Conservation (phyloP, 306 rosid genomes). For the Calophaca sinica region DNA sequence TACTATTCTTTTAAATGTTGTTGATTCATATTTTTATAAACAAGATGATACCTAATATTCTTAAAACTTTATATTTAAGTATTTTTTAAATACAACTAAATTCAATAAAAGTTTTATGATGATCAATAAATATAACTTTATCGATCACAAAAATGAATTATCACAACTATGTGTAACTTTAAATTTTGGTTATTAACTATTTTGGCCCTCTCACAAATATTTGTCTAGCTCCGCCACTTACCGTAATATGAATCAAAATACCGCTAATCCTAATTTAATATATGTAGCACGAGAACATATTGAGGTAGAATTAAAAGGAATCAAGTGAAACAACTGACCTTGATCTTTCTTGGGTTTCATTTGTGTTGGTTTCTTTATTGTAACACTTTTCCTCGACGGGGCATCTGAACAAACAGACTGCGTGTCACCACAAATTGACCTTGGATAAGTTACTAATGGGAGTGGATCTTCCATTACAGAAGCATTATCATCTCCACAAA, state of each 20-base stretch:
- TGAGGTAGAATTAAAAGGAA: slow-evolving; percentile 9
- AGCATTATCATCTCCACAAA: slow-evolving; percentile 29
- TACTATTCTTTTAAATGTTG: too few species aligned
- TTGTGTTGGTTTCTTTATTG: slow-evolving; percentile 48
- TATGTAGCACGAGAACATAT: not conserved
- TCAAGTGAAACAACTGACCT: slow-evolving; percentile 54
- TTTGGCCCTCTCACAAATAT: too few species aligned
- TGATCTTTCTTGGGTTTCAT: slow-evolving; percentile 52
- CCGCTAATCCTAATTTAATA: not conserved
- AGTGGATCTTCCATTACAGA: slow-evolving; percentile 54
- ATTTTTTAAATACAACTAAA: too few species aligned
- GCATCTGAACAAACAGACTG: slow-evolving; percentile 52
- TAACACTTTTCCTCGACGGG: slow-evolving; percentile 51
- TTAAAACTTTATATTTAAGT: too few species aligned
- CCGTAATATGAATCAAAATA: not conserved
- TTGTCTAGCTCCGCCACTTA: too few species aligned
- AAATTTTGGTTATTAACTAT: too few species aligned
- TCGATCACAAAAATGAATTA: too few species aligned
- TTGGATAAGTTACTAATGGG: slow-evolving; percentile 44
- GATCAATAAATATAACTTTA: too few species aligned
- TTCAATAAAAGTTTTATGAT: too few species aligned
- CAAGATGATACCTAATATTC: too few species aligned
- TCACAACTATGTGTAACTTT: too few species aligned
- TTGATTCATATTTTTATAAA: too few species aligned
- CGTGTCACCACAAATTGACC: slow-evolving; percentile 53